phyloP scores from a whole-genome alignment of 805 yeast species.

The Zygosaccharomyces bailii region DNA sequence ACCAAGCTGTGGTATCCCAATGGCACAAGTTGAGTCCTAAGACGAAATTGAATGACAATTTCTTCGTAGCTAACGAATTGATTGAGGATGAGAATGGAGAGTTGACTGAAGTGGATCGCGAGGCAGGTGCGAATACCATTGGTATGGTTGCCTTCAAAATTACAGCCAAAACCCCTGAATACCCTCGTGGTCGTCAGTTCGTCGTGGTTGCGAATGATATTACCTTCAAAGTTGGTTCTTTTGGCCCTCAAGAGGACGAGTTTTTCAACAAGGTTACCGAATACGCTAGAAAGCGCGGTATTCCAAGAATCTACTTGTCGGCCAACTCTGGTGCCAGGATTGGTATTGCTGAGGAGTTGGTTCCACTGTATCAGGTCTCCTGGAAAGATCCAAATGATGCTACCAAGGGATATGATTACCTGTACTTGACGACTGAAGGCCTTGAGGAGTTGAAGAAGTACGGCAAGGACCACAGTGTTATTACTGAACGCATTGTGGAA shows the following conservation, averaged over 20 bases:
- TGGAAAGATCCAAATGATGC: slow-evolving; percentile 82
- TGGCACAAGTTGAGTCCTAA: slow-evolving; percentile 70
- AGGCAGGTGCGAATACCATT: slow-evolving; percentile 90
- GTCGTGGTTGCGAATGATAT: slow-evolving; percentile 94
- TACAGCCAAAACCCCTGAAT: slow-evolving; percentile 91
- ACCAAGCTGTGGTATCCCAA: slow-evolving; percentile 79
- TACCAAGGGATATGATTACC: slow-evolving; percentile 83
- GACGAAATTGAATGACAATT: slow-evolving; percentile 55
- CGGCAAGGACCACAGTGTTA: slow-evolving; percentile 59
- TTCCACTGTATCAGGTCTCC: slow-evolving; percentile 84
- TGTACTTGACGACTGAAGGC: slow-evolving; percentile 75
- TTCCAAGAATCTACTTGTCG: slow-evolving; percentile 92
- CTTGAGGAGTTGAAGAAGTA: slow-evolving; percentile 51
- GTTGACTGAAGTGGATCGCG: slow-evolving; percentile 85
- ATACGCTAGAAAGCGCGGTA: slow-evolving; percentile 82
- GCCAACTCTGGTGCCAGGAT: slow-evolving; percentile 99
- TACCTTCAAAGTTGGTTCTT: slow-evolving; percentile 96
- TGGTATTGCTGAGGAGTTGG: slow-evolving; percentile 94
- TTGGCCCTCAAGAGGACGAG: slow-evolving; percentile 93
- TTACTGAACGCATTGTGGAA: slow-evolving; percentile 77
- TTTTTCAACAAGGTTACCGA: slow-evolving; percentile 93
- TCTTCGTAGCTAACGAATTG: slow-evolving; percentile 76
- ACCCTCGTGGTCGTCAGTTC: slow-evolving; percentile 93
- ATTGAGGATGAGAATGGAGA: slow-evolving; percentile 75
- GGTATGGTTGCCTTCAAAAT: slow-evolving; percentile 98